These are phyloP conservation scores for Cudoniella acicularis DNA, from an alignment of 495 filamentous ascomycete species.

Conservation along the genomic window DNA sequence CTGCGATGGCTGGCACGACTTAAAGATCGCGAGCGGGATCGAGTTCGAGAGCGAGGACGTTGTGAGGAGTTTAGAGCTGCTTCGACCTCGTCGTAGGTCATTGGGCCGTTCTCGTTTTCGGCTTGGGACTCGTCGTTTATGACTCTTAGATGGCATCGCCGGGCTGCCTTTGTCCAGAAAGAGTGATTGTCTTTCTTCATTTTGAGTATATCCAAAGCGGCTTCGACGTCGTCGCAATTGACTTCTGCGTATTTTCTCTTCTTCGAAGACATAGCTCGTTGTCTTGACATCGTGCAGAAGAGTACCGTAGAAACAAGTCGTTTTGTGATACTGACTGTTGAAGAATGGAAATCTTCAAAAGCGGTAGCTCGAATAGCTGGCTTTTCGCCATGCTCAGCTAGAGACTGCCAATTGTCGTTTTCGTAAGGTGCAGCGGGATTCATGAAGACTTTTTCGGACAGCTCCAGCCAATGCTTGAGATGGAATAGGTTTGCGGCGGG, in stretches of 20 bases:
- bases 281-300: conserved; percentile 60
- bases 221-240: conserved; percentile 56
- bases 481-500: conserved; percentile 56
- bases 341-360: conserved; percentile 68
- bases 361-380: conserved; percentile 67
- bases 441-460: conserved; percentile 75
- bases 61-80: not conserved
- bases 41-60: not conserved
- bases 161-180: conserved; percentile 58
- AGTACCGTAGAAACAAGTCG: conserved; percentile 64
- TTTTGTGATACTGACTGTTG: conserved; percentile 61
- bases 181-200: conserved; percentile 39
- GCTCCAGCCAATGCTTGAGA: conserved; percentile 54
- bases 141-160: conserved; percentile 57
- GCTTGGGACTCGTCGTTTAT: conserved; percentile 32
- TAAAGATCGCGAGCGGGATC: conserved; percentile 1
- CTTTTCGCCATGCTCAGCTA: conserved; percentile 42
- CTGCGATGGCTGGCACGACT: too few relatives aligned
- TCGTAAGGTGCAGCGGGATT: conserved; percentile 50
- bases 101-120: not conserved
- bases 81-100: conserved; percentile 22
- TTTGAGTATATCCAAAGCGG: conserved; percentile 56
- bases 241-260: conserved; percentile 38
- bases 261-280: conserved; percentile 40
- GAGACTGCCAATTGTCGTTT: conserved; percentile 63